Evolutionary conservation across 257 asterid species (phyloP), one percentile per base, ranked within the genome.

Genomic region (Verbascum thapsus): DNA sequence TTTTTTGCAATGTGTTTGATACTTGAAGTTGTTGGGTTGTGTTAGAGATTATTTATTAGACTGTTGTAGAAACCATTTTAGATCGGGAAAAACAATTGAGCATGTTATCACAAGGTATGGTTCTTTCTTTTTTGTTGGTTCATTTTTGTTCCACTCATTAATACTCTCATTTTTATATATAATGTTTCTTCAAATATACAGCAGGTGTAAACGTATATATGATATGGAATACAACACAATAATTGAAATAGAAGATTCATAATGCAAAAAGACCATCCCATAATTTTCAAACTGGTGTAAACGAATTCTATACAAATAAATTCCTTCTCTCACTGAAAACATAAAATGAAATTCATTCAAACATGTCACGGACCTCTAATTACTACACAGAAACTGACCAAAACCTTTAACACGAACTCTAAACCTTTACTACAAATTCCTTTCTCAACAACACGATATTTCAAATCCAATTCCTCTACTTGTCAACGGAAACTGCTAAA

Each of bases 221-320:
- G 32, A 26, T 5, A 26, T 26, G 32, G 32, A 26, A 26, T 26
- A 26, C 32, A 26, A 26, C 32, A 26, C 32, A 26, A 26, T n/a
- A 26, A 26, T 26, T 26, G 32, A 26, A 26, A 26, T 26, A 26
- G 5, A 5, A 26, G 3, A 26, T 5, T 26, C 32, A 26, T 2
- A 26, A 26, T 26, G 32, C 32, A 2, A 26, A 26, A 26, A 26
- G 32, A 26, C 32, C 2, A n/a, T n/a, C n/a, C n/a, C n/a, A n/a
- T n/a, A n/a, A n/a, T n/a, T n/a, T n/a, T n/a, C n/a, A 26, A 26
- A 26, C 2, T 26, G 5, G 32, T 1, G 32, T 2, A 26, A 26
- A 26, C 2, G 32, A 26, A 32, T 41, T 68, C 63, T 69, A 67
- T 69, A 73, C 76, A 73, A 70, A 72, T 35, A 19, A 57, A 68